Conservation (phyloP, 225 moss, liverwort and hornwort genomes). For the Marchantia paleacea region DNA sequence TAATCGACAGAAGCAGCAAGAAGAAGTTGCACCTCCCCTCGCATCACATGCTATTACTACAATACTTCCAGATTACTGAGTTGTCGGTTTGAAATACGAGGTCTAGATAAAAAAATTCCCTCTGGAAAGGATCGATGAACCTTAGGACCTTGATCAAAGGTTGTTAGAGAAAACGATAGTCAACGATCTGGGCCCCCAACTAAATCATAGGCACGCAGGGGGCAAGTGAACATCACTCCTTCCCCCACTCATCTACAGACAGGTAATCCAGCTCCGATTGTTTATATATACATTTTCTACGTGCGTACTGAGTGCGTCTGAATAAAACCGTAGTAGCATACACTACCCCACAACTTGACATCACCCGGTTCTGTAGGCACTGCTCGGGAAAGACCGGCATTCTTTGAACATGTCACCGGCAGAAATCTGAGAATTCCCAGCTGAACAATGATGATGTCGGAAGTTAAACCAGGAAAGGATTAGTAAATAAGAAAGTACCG, state of each 20-base stretch:
- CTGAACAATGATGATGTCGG: constrained; percentile 2
- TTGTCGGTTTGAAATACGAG: neutral
- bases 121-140: neutral
- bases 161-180: neutral
- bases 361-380: constrained; percentile 1
- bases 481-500: neutral
- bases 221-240: neutral
- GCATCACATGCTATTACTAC: neutral
- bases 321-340: constrained; percentile 1
- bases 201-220: neutral
- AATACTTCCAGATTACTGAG: too few species aligned
- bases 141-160: constrained; percentile 1
- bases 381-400: constrained; percentile 1
- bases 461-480: neutral
- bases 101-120: neutral
- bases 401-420: neutral
- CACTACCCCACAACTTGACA: neutral
- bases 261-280: neutral
- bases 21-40: neutral
- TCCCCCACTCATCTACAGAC: neutral
- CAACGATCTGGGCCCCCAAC: constrained; percentile 1
- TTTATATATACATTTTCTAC: neutral
- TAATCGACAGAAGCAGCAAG: neutral
- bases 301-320: neutral
- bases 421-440: neutral